Base-by-base conservation (phyloP, 768 basidiomycete species). In the Russula abietina region DNA sequence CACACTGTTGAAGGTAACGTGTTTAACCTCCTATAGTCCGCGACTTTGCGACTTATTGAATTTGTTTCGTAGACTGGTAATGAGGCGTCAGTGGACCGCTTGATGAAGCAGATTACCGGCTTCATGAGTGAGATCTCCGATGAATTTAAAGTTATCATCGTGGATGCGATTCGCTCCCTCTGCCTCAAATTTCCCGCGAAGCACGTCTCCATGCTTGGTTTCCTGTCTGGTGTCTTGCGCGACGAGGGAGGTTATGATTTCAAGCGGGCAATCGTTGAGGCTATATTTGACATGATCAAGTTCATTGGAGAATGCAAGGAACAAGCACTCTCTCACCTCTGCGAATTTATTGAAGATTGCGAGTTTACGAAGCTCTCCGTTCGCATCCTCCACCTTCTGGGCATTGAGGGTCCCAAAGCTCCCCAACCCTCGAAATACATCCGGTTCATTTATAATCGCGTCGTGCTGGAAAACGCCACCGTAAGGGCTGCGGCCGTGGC, bases 251-350 rank as follows among this genome's bases (percentile, higher is more conserved):
- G 97, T 6, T 98, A 98, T 75, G 97, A 99, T 72, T 99, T 98
- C 81, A 99, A 99, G 77, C 93, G 95, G 51, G 93, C 97, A 8
- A 93, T 98, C 53, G 97, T 99, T 38, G 97, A 98, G 75, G 96
- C 97, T 22, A 98, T 99, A 72, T 98, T 99, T 73, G 97, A 99
- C 75, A 99, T 99, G 97, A 92, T 99, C 81, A 98, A 96, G 72
- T 98, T 85, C 76, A 98, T 99, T 70, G 78, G 79, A 50, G 96
- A 98, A 56, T 91, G 89, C 77, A 96, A 97, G 77, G 97, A 99
- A 73, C 91, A 97, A 70, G 97, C 97, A 1, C 83, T 99, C 50
- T 96, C 96, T 22, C 93, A 99, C 71, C 83, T 99, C 24, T 99
- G 97, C 79, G 97, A 99, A 73, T 99, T 99, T 73, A 99, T 99